Conservation (phyloP, 2,329 filamentous ascomycete species). For the Trichothecium roseum region DNA sequence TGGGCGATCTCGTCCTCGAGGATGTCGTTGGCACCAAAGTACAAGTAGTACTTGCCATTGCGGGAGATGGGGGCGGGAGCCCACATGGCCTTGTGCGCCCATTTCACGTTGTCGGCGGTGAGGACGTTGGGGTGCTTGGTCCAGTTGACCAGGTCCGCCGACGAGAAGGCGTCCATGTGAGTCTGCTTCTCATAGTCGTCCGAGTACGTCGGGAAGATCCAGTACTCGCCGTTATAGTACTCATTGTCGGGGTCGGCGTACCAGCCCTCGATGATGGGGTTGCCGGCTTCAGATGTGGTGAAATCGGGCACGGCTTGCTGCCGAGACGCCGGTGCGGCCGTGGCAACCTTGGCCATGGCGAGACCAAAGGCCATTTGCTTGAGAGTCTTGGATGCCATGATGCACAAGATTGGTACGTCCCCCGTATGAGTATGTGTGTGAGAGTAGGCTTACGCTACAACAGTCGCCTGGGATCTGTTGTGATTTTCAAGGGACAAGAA, state of each 20-base stretch:
- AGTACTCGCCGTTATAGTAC: conserved; percentile 33
- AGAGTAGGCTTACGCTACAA: too few relatives aligned
- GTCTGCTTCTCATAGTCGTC: conserved; percentile 33
- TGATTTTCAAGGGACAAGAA: too few relatives aligned
- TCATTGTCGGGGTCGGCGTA: conserved; percentile 40
- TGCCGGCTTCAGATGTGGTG: conserved; percentile 29
- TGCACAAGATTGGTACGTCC: too few relatives aligned
- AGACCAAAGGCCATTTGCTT: too few relatives aligned
- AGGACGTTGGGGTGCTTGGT: conserved; percentile 34
- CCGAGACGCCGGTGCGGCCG: too few relatives aligned
- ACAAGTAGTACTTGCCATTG: conserved; percentile 36
- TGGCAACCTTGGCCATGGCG: too few relatives aligned
- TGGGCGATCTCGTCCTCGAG: conserved; percentile 14
- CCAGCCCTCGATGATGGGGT: conserved; percentile 37
- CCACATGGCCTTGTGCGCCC: conserved; percentile 36
- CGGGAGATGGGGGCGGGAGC: conserved; percentile 33
- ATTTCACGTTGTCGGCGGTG: conserved; percentile 18
- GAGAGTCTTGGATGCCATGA: too few relatives aligned
- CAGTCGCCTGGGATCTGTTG: too few relatives aligned
- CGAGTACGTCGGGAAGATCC: conserved; percentile 37
- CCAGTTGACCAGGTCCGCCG: conserved; percentile 36
- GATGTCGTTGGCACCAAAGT: conserved; percentile 39
- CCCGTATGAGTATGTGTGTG: too few relatives aligned
- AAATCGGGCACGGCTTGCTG: conserved; percentile 22
- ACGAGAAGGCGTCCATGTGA: conserved; percentile 40